Base-by-base conservation (phyloP, 1,284 basidiomycete species). In the Pseudozyma sp. region DNA sequence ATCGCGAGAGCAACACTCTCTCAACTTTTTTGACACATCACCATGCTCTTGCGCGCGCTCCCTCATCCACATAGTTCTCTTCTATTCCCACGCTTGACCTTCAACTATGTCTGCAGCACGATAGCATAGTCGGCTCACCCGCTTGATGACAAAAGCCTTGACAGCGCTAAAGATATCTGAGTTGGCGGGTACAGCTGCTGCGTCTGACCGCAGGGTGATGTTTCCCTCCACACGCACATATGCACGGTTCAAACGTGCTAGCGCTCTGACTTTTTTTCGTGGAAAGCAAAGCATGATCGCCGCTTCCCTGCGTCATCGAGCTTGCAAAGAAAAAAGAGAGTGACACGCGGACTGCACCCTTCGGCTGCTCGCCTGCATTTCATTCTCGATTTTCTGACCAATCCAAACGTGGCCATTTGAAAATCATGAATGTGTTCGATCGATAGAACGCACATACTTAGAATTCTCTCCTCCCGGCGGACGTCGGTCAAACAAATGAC, bases 1-100 rank as follows among this genome's bases (percentile, higher is more conserved):
- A 70, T 70, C 67, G 67, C 57, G 52, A 59, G 60, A 54, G 52
- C 52, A 43, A 31, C 45, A 42, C 53, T 25, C 19, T 25, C 19
- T 19, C 18, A 38, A 31, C 25, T 45, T 45, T 18, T 45, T 45
- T 18, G 44, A 42, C 40, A n/a, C 40, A 42, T 13, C 40, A 49
- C 47, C 35, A 10, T 14, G 25, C 31, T 13, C 7, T 21, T 49
- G 16, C 12, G 47, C 47, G 16, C 36, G 3, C 49, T 50, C 35
- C 9, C 47, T 12, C 49, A 19, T 31, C 25, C 25, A 31, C 25
- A 31, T 31, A 31, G 3, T 31, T 3, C 25, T 31, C 25, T 31
- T 31, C 25, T 3, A 31, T 31, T 31, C 25, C 25, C 25, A 31
- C 25, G 25, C 25, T 31, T 31, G 6, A 6, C 25, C 25, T 31